Percentiles rank a stretch among this genome's conserved stretches.
Conservation (phyloP, 106 monocot genomes). For the Apostasia ramifera region DNA sequence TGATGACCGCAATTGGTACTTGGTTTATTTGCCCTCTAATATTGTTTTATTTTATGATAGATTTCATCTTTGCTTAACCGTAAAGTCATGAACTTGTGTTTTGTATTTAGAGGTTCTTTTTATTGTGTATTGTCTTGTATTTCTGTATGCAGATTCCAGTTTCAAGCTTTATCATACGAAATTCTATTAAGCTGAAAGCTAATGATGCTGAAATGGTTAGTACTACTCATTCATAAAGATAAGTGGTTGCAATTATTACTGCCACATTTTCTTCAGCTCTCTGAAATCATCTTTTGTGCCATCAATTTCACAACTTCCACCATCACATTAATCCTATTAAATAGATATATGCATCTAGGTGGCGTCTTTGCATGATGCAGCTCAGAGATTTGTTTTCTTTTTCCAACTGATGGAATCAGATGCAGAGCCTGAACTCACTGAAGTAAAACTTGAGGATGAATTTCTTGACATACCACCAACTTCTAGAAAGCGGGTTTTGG, state of each 20-base stretch:
- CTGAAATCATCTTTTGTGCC: not conserved
- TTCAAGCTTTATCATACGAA: conserved; percentile 51
- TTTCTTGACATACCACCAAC: conserved; percentile 38
- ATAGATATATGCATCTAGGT: conserved; percentile 27
- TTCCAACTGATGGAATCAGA: conserved; percentile 39
- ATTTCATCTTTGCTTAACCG: too few relatives aligned
- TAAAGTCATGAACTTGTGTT: too few relatives aligned
- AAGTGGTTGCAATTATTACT: not conserved
- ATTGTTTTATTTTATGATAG: too few relatives aligned
- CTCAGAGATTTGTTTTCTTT: conserved; percentile 54
- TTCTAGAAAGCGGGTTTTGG: conserved; percentile 55
- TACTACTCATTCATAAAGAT: not conserved
- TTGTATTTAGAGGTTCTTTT: too few relatives aligned
- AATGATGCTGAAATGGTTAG: conserved; percentile 80
- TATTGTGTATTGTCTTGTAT: too few relatives aligned
- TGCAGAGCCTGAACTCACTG: conserved; percentile 17
- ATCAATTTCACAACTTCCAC: not conserved
- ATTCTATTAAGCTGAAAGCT: conserved; percentile 82
- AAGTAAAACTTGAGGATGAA: conserved; percentile 49
- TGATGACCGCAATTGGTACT: too few relatives aligned
- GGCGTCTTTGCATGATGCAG: conserved; percentile 45
- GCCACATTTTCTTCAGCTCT: not conserved
- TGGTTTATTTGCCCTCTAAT: too few relatives aligned
- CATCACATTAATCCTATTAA: not conserved
- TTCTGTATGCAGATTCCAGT: conserved; percentile 47